phyloP scores from a whole-genome alignment of 768 basidiomycete species.

The Suillus placidus region DNA sequence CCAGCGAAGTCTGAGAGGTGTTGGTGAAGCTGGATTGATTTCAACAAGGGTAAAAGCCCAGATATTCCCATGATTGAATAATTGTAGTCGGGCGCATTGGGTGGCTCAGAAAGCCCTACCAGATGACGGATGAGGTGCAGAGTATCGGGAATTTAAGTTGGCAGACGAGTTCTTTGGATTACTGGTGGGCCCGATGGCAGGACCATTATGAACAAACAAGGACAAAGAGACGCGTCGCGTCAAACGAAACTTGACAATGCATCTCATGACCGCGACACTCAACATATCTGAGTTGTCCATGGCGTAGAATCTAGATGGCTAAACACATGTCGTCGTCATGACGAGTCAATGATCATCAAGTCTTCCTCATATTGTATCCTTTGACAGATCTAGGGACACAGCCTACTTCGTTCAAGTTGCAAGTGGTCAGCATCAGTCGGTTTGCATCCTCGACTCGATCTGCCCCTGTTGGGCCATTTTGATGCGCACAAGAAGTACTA shows the following conservation, averaged over 20 bases:
- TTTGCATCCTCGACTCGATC: neutral
- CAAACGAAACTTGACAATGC: neutral
- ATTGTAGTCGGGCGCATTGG: neutral
- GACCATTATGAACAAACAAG: conserved; percentile 24
- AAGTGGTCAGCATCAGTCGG: neutral
- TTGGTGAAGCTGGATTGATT: conserved; percentile 79
- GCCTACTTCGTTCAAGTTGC: neutral
- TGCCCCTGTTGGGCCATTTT: neutral
- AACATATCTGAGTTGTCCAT: neutral
- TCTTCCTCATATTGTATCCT: neutral
- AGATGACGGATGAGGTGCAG: neutral
- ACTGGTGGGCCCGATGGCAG: too few relatives aligned
- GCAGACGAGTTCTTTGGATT: conserved; percentile 4
- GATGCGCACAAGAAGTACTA: neutral
- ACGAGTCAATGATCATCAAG: neutral
- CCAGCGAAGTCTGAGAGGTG: conserved; percentile 84
- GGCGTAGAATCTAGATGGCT: neutral
- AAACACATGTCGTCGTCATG: neutral
- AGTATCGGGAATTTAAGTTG: conserved; percentile 1
- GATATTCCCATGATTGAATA: conserved; percentile 77
- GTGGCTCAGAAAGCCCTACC: neutral
- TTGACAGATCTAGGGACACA: neutral
- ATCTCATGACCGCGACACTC: conserved; percentile 4
- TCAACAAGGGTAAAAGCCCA: conserved; percentile 87
- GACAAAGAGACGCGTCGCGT: conserved; percentile 37